Conservation (phyloP, 805 yeast species). For the Candida tammaniensis region DNA sequence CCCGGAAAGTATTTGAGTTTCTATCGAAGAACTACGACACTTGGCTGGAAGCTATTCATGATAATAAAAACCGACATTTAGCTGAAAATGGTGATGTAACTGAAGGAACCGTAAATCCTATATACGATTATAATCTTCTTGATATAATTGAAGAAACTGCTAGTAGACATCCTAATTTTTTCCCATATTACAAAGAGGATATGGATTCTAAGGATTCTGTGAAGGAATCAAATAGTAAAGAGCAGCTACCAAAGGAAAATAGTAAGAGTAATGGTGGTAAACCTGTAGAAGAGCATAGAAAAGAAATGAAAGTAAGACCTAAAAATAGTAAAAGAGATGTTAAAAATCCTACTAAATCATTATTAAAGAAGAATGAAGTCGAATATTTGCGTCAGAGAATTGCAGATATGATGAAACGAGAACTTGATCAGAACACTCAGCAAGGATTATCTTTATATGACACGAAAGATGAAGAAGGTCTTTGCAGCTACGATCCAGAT, state of each 20-base stretch:
- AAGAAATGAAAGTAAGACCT: neutral
- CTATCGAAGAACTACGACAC: constrained; percentile 35
- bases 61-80: constrained; percentile 1
- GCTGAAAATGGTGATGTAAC: constrained; percentile 3
- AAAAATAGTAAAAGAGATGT: constrained; percentile 2
- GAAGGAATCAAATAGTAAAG: neutral
- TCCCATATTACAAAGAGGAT: constrained; percentile 5
- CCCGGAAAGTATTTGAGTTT: constrained; percentile 25
- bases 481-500: constrained; percentile 26
- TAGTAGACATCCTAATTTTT: constrained; percentile 5
- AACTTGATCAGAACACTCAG: constrained; percentile 1
- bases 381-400: constrained; percentile 27
- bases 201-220: neutral
- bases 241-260: neutral
- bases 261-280: no score
- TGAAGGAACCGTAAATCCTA: constrained; percentile 12
- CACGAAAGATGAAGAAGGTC: constrained; percentile 38
- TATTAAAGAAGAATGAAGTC: constrained; percentile 19
- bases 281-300: neutral
- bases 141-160: constrained; percentile 28
- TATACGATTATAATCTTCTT: constrained; percentile 22
- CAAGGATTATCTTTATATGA: constrained; percentile 33
- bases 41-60: constrained; percentile 34
- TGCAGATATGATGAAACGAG: constrained; percentile 19
- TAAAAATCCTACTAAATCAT: constrained; percentile 7